A percentile compares a stretch with the other conserved stretches of the same genome.
phyloP scores from a whole-genome alignment of 306 rosid species.

The Cicer chorassanicum region DNA sequence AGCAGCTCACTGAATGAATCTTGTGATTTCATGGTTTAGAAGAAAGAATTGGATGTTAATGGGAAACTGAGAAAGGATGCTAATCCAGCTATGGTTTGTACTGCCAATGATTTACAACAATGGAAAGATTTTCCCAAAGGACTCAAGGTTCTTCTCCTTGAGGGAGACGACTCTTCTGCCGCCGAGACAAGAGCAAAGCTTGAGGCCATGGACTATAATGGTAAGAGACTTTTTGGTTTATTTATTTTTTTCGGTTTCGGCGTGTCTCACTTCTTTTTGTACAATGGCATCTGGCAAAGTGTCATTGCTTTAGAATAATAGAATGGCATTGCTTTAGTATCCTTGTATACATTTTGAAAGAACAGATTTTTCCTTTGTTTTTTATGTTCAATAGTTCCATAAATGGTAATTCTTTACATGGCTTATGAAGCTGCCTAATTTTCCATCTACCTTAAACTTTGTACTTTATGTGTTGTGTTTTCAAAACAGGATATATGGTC shows the following conservation, averaged over 20 bases:
- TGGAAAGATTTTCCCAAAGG: constrained; percentile 96
- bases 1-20: constrained; percentile 45
- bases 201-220: constrained; percentile 86
- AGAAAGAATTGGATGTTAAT: constrained; percentile 51
- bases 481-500: constrained; percentile 32
- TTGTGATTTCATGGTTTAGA: constrained; percentile 47
- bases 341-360: constrained; percentile 15
- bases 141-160: constrained; percentile 87
- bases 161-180: constrained; percentile 71
- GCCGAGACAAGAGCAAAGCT: constrained; percentile 77
- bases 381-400: constrained; percentile 10
- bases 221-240: constrained; percentile 50
- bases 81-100: constrained; percentile 97
- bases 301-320: constrained; percentile 28
- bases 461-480: neutral
- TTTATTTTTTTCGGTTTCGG: constrained; percentile 8
- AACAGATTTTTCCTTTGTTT: neutral
- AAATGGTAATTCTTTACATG: constrained; percentile 29
- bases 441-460: constrained; percentile 33
- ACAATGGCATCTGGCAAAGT: constrained; percentile 44
- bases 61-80: constrained; percentile 82
- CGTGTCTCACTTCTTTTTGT: constrained; percentile 22
- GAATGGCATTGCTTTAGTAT: constrained; percentile 34
- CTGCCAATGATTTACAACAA: constrained; percentile 79
- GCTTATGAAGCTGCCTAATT: constrained; percentile 23